Evolutionary conservation across 2,329 filamentous ascomycete genomes (phyloP).

Genomic region (Fusarium tjaetaba): DNA sequence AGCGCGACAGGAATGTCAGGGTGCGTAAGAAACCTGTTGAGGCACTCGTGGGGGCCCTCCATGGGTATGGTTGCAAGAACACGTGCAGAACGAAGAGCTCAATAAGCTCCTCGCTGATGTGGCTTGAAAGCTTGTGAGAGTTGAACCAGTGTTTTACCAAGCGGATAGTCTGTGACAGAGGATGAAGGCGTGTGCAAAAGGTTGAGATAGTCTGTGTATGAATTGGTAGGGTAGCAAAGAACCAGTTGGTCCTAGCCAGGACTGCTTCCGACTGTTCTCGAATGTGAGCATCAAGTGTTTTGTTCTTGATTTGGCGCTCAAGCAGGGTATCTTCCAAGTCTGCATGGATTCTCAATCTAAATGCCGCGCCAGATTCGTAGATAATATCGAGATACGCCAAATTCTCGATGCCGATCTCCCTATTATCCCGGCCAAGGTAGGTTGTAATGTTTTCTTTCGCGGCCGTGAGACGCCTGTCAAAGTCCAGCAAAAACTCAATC

Average conservation of each 20-base stretch:
- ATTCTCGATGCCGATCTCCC: conserved; percentile 74
- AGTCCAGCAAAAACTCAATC: conserved; percentile 84
- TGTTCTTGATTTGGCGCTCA: conserved; percentile 81
- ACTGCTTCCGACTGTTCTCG: conserved; percentile 76
- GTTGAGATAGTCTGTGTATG: conserved; percentile 85
- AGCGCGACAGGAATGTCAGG: conserved; percentile 80
- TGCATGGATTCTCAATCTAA: conserved; percentile 88
- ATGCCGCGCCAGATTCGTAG: conserved; percentile 76
- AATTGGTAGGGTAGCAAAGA: conserved; percentile 76
- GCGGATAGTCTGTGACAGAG: conserved; percentile 84
- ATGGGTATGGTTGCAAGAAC: conserved; percentile 86
- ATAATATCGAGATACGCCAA: conserved; percentile 84
- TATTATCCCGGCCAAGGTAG: conserved; percentile 84
- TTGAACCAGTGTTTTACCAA: conserved; percentile 91
- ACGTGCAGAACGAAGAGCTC: conserved; percentile 82
- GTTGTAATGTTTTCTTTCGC: conserved; percentile 69
- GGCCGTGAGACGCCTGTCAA: conserved; percentile 75
- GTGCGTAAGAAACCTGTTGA: conserved; percentile 85
- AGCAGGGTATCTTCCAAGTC: conserved; percentile 86
- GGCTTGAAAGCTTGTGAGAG: conserved; percentile 79
- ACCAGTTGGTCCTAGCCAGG: conserved; percentile 75
- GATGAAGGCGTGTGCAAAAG: conserved; percentile 80
- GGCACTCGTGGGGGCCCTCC: conserved; percentile 78
- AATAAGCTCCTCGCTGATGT: conserved; percentile 82
- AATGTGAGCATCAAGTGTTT: conserved; percentile 69